Base-by-base conservation (phyloP, 768 basidiomycete species). In the Tulasnella sp. region DNA sequence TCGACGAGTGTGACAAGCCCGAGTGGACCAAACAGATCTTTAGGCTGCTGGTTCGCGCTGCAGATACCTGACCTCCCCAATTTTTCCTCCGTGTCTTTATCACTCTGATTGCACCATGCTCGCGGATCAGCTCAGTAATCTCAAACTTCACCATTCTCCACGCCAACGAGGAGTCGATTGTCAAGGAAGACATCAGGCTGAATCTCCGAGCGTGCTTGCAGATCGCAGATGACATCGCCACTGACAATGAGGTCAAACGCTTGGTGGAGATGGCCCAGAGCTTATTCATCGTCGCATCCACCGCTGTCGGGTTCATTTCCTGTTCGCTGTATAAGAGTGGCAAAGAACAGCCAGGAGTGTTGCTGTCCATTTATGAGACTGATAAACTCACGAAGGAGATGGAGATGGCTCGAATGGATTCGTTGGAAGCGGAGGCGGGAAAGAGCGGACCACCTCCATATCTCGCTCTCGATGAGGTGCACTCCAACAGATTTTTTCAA, bases 1-100 rank as follows among this genome's bases (percentile, higher is more conserved):
- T 74, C 27, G 72, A 74, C 61, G 72, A 74, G 64, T 68, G 72
- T 10, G 45, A 31, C 30, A 43, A 22, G 24, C 48, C 42, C 19
- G 56, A 22, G 5, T n/a, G n/a, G n/a, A 30, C 51, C 4, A 48
- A 60, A 19, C 24, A 49, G 3, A 48, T 71, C 2, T 62, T 72
- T 24, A n/a, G n/a, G 10, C 45, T 70, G 8, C 63, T 73, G n/a
- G 58, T 61, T 5, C 25, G 45, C 2, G 56, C 52, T 15, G 21
- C 64, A 1, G 12, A n/a, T 8, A 49, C 61, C 1, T 64, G 72
- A 38, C 69, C 72, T 5, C 10, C 59, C 15, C 65, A 65, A 30
- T 59, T 38, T 15, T 15, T 5, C 5, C 7, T 72, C 51, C 67
- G 69, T 21, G 53, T 74, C 54, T 49, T 73, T 11, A 50, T 73